Evolutionary conservation across 2,329 filamentous ascomycete species (phyloP), one percentile per base, ranked within the genome.

Genomic region (Aspergillus terreus): DNA sequence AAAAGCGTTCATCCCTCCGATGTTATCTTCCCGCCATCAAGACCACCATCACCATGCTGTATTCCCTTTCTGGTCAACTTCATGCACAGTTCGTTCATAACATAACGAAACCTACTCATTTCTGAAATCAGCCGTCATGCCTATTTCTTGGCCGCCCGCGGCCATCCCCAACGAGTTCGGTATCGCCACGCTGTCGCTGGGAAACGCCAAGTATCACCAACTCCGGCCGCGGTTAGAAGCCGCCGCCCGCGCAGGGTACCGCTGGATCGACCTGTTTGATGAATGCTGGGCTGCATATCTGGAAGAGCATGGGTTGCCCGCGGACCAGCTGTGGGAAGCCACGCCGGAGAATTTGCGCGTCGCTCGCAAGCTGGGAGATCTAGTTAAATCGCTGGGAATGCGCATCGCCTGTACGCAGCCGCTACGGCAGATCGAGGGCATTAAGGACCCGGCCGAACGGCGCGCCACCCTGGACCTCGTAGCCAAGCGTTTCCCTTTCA

Each of bases 281-380:
- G 65, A 70, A 42, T 68, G 65, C 56, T 70, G 67, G 67, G 66
- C 64, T 0, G 60, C 58, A 2, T 68, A 69, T 36, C 55, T 70
- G 1, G 61, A 60, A 12, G 64, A 67, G 33, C 55, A 69, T 46
- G 55, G 51, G 2, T 50, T 65, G 6, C 45, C 63, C 4, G 57
- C 58, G 1, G 54, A 63, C 11, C 44, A 61, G 14, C 56, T 65
- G 4, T 70, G 66, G 67, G 64, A 68, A 6, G 41, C 63, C 0
- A 68, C 65, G 1, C 30, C 53, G 0, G 54, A 58, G 1, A 70
- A 68, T 46, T 49, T 69, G 2, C 38, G 46, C 0, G 49, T 68
- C 0, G 67, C 67, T 1, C 55, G 56, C 2, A 56, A 67, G 38
- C 49, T 70, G 3, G 65, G 65, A 21, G 46, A 59, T 11, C 32